These are phyloP conservation scores for Starmerella potacharoeniae DNA, from an alignment of 805 yeast species.

Conservation along the genomic window DNA sequence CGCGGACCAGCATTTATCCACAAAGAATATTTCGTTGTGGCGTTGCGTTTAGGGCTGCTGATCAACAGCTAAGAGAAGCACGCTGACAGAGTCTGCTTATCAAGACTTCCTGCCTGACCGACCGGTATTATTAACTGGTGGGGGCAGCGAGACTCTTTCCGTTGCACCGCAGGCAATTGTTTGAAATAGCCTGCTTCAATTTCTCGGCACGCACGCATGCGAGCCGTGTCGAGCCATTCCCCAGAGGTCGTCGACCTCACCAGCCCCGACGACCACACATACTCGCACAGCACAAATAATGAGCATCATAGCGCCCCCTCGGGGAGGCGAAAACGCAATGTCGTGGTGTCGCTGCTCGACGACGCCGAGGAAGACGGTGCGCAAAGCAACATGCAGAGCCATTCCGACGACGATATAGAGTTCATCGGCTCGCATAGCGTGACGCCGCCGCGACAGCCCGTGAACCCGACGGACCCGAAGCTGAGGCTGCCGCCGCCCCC, in stretches of 20 bases:
- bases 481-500: not conserved
- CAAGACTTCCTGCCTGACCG: too few relatives aligned
- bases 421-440: not conserved
- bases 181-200: not conserved
- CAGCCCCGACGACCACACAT: not conserved
- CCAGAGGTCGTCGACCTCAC: not conserved
- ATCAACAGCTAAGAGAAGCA: too few relatives aligned
- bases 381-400: not conserved
- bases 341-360: slow-evolving; percentile 2
- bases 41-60: too few relatives aligned
- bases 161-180: not conserved
- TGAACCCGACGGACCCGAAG: not conserved
- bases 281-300: too few relatives aligned
- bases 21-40: too few relatives aligned
- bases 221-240: not conserved
- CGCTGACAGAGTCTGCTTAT: too few relatives aligned
- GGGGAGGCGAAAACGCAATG: not conserved
- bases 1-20: too few relatives aligned
- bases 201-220: not conserved
- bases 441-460: not conserved
- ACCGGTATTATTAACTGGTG: too few relatives aligned
- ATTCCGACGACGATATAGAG: not conserved
- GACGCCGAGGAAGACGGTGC: not conserved
- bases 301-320: not conserved
- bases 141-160: not conserved